Evolutionary conservation across 2,329 filamentous ascomycete genomes (phyloP), one percentile per base, ranked within the genome.

Genomic region (Ceratocystis variospora): DNA sequence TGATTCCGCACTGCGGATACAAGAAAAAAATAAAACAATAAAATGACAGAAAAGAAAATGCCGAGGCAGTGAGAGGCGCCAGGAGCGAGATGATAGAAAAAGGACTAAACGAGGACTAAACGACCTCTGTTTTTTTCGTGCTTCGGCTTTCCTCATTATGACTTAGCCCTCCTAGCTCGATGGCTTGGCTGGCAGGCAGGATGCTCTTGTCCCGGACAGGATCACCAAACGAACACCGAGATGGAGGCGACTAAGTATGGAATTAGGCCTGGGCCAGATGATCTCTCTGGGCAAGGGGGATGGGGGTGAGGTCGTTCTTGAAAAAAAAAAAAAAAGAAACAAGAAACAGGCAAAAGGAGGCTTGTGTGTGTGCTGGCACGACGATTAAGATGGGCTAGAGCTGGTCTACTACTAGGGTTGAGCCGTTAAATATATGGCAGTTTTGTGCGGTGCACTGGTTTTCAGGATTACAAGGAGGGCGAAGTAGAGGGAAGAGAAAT

Each of bases 211-310:
- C 33, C 28, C 53, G 53, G 53, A 59, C 53, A 59, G 53, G 53
- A 59, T 59, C 17, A n/a, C 53, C 53, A 59, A 59, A 59, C 53
- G 53, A 59, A 59, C 53, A 37, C 53, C 53, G 53, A 59, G 53
- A 59, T 33, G 28, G 53, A 33, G 53, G 53, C 15, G 25, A 17
- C 48, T 25, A 50, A 31, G 53, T 33, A 57, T 33, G 25, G 53
- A n/a, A 17, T 31, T n/a, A 59, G 53, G 53, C 33, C 53, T 59
- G 33, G 53, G 53, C 53, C 37, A 12, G 37, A 12, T 59, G 28
- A 12, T 25, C 53, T 59, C 53, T 57, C 15, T 33, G 10, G 15
- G 17, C 22, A 15, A 57, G 53, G 28, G 48, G 50, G 50, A 15
- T 12, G 8, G 44, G n/a, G 25, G 17, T n/a, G 19, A 25, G 50